These are phyloP conservation scores for Pseudomassariella vexata DNA, from an alignment of 2,329 filamentous ascomycete species.

Conservation along the genomic window DNA sequence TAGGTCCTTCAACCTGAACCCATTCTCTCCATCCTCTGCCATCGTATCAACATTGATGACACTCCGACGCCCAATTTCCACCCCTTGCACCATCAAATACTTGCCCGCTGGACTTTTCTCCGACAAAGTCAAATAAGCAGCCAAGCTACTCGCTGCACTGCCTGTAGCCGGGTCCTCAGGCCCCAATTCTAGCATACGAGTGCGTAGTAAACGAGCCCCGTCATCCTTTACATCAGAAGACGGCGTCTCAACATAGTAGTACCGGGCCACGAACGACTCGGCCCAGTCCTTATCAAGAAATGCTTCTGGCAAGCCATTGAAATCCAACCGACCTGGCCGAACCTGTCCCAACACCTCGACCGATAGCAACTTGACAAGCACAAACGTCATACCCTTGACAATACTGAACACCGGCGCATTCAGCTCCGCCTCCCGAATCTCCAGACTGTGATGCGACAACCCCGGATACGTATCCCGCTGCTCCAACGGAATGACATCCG, in stretches of 20 bases:
- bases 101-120: conserved; percentile 22
- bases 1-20: conserved; percentile 15
- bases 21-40: conserved; percentile 4
- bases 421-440: conserved; percentile 20
- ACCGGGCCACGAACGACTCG: conserved; percentile 45
- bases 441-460: conserved; percentile 13
- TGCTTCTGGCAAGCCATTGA: conserved; percentile 18
- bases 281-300: conserved; percentile 52
- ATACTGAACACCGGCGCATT: conserved; percentile 51
- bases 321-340: conserved; percentile 24
- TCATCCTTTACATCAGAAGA: conserved; percentile 14
- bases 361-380: conserved; percentile 56
- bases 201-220: conserved; percentile 34
- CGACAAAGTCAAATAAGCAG: conserved; percentile 45
- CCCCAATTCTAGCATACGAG: conserved; percentile 51
- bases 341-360: conserved; percentile 50
- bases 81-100: conserved; percentile 57
- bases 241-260: conserved; percentile 50
- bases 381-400: conserved; percentile 69
- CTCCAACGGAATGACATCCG: conserved; percentile 20
- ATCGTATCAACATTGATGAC: conserved; percentile 41
- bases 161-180: conserved; percentile 58
- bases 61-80: conserved; percentile 60
- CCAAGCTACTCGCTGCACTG: conserved; percentile 54
- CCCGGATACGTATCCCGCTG: conserved; percentile 7